Percentiles rank a stretch among this genome's conserved stretches.
Conservation (phyloP, 129 eudicot genomes). For the Tanacetum coccineum region DNA sequence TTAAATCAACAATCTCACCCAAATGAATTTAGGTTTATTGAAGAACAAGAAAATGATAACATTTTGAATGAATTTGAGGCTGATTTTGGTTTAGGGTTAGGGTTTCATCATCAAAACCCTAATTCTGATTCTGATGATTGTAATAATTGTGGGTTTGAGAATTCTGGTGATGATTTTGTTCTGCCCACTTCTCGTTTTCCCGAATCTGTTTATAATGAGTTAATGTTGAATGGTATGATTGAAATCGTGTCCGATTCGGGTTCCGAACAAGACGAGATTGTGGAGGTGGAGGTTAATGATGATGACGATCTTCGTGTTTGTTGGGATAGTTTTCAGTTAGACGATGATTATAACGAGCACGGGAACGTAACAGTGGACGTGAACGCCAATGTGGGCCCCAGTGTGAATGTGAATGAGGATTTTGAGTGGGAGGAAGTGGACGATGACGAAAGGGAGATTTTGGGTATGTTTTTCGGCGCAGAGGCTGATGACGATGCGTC, state of each 20-base stretch:
- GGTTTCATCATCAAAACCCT: conserved; percentile 13
- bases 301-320: conserved; percentile 37
- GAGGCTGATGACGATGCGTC: conserved; percentile 44
- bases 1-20: conserved; percentile 44
- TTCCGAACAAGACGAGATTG: no score
- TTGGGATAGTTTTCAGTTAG: conserved; percentile 54
- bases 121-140: conserved; percentile 29
- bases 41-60: conserved; percentile 21
- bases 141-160: no score
- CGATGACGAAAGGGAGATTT: conserved; percentile 43
- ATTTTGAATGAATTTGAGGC: conserved; percentile 28
- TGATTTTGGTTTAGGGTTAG: conserved; percentile 38
- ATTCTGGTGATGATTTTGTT: conserved; percentile 35
- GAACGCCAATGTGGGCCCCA: not conserved
- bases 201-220: no score
- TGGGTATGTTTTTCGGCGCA: conserved; percentile 40
- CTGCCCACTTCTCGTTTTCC: not conserved
- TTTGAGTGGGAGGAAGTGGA: conserved; percentile 74
- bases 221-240: no score
- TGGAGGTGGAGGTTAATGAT: conserved; percentile 20
- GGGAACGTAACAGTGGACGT: not conserved
- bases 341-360: conserved; percentile 23
- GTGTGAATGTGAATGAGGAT: conserved; percentile 34
- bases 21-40: conserved; percentile 28
- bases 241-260: no score